These are phyloP conservation scores for Elongisporangium undulatum DNA, from an alignment of 352 stramenopile genomes.

Conservation along the genomic window DNA sequence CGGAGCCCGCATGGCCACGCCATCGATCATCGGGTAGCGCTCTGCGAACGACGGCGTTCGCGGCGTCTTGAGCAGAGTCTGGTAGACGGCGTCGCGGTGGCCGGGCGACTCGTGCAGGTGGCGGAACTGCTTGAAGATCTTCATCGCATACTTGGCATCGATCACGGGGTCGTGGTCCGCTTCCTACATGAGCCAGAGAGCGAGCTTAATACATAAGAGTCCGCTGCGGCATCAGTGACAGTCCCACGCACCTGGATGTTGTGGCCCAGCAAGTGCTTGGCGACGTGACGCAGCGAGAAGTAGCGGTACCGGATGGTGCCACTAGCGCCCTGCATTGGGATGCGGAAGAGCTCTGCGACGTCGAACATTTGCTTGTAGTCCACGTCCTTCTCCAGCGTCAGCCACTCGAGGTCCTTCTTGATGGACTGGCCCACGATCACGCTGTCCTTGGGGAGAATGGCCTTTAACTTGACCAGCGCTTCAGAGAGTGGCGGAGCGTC, in stretches of 20 bases:
- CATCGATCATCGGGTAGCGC: constrained; percentile 78
- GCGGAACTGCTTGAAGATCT: constrained; percentile 84
- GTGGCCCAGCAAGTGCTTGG: constrained; percentile 75
- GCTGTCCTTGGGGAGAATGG: constrained; percentile 67
- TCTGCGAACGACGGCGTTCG: constrained; percentile 82
- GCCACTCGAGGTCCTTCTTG: constrained; percentile 91
- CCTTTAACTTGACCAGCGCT: constrained; percentile 71
- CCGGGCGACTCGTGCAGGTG: constrained; percentile 73
- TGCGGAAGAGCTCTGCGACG: constrained; percentile 79
- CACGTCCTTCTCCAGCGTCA: constrained; percentile 67
- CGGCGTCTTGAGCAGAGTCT: constrained; percentile 78
- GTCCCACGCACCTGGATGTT: constrained; percentile 53
- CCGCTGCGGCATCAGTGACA: not conserved
- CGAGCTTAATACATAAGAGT: not conserved
- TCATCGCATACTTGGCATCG: constrained; percentile 86
- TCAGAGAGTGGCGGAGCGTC: constrained; percentile 64
- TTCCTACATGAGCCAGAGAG: constrained; percentile 23
- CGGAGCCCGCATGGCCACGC: constrained; percentile 71
- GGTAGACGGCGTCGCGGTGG: constrained; percentile 73
- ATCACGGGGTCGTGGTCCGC: constrained; percentile 83
- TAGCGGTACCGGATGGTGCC: constrained; percentile 78
- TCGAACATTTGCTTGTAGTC: constrained; percentile 89
- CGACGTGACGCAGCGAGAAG: constrained; percentile 81
- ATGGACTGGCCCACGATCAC: constrained; percentile 92
- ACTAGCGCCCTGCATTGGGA: constrained; percentile 70